Evolutionary conservation across 228 moss, liverwort and hornwort genomes (phyloP), one percentile per base, ranked within the genome.

Genomic region (Sphagnum magellanicum): DNA sequence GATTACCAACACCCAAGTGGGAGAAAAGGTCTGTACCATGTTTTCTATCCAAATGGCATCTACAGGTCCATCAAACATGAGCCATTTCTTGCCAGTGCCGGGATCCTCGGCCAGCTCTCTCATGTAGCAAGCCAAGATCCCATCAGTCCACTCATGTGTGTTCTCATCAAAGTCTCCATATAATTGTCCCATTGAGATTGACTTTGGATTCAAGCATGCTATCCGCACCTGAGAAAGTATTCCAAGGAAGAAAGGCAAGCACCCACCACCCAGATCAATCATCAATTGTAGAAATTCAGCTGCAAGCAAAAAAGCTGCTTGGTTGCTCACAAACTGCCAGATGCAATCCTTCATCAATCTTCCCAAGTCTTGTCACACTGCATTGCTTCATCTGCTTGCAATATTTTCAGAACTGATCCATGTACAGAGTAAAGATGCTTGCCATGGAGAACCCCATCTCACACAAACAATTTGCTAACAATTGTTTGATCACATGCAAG

Each of bases 1-100:
- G 32, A 32, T 32, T 3, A 32, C 32, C 32, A 32, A 32, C 32
- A 32, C 32, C 32, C 32, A 32, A 32, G 32, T 2, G 32, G 32
- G 32, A 32, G 32, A 32, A 32, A 32, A 32, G 32, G 32, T 32
- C 3, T 32, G 32, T 77, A 91, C 94, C 94, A 95, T 95, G 53
- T 95, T 92, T 67, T 95, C 94, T 64, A 95, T 91, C 94, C 94
- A 95, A 49, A 95, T 87, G 53, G 94, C 92, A 84, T 95, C 94
- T 14, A 95, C 78, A 10, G 94, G 94, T 59, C 94, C 94, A 80
- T 95, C 92, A 85, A 95, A 92, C 83, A 92, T 92, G 12, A 95
- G 67, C 92, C 92, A 95, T 14, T 95, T 95, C 75, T 92, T 90
- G 50, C 86, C 69, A 0, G 78, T 60, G 4, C 84, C 76, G 0